Conservation (phyloP, 768 basidiomycete species). For the Rhizopogon salebrosus region DNA sequence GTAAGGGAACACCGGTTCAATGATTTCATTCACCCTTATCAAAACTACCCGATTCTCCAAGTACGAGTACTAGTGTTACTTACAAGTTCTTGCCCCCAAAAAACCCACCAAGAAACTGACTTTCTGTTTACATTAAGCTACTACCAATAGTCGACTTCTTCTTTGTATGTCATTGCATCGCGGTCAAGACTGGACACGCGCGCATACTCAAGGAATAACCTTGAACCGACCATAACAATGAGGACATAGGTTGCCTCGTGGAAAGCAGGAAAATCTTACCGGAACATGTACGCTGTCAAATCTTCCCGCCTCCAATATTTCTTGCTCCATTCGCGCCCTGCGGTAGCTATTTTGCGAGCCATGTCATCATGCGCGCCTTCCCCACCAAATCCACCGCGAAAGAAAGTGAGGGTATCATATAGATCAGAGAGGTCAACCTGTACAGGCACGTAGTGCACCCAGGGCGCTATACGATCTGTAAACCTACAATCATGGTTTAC, state of each 20-base stretch:
- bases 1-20: no score
- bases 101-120: no score
- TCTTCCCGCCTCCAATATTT: slow-evolving; percentile 58
- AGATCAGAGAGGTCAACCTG: slow-evolving; percentile 62
- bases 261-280: slow-evolving; percentile 32
- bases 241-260: neutral
- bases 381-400: slow-evolving; percentile 57
- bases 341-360: slow-evolving; percentile 49
- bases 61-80: no score
- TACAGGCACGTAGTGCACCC: slow-evolving; percentile 74
- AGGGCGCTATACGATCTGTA: slow-evolving; percentile 52
- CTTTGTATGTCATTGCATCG: slow-evolving; percentile 31
- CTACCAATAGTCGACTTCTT: neutral
- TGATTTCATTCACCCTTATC: no score
- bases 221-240: slow-evolving; percentile 11
- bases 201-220: slow-evolving; percentile 47
- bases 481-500: slow-evolving; percentile 34
- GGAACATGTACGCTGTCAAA: slow-evolving; percentile 51
- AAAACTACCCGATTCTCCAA: no score
- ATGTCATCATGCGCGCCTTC: slow-evolving; percentile 57
- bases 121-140: no score
- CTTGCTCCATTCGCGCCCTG: slow-evolving; percentile 54
- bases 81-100: no score
- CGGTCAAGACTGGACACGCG: slow-evolving; percentile 44
- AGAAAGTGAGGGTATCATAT: slow-evolving; percentile 69